Conservation (phyloP, 352 stramenopile genomes). For the Elongisporangium anandrum region DNA sequence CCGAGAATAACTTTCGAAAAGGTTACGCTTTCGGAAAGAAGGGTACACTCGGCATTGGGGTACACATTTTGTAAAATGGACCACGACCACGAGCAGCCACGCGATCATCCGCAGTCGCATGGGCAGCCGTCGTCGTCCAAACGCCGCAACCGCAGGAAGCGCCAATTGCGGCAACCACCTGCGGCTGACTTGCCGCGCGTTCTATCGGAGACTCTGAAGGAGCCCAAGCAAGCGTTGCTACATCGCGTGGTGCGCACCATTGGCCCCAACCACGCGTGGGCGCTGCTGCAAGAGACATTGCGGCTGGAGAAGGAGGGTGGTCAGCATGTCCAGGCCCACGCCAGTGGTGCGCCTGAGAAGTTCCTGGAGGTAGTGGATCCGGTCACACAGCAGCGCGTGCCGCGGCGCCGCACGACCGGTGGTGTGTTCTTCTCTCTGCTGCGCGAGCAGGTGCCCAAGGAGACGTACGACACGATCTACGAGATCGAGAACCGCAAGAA, state of each 20-base stretch:
- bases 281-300: conserved; percentile 60
- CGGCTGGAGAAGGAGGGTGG: conserved; percentile 61
- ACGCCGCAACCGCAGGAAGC: conserved; percentile 17
- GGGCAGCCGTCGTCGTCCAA: not conserved
- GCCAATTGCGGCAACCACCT: conserved; percentile 39
- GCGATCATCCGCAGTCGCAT: not conserved
- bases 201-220: conserved; percentile 47
- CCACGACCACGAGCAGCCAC: not conserved
- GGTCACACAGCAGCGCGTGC: conserved; percentile 30
- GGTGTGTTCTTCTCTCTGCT: conserved; percentile 68
- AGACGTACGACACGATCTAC: conserved; percentile 74
- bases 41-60: not conserved
- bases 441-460: conserved; percentile 53
- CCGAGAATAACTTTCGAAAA: not conserved
- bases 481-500: conserved; percentile 69
- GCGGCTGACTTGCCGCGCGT: conserved; percentile 50
- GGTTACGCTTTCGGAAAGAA: not conserved
- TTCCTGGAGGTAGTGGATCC: conserved; percentile 39
- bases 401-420: conserved; percentile 61
- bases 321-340: conserved; percentile 40
- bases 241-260: conserved; percentile 67
- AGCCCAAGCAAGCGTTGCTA: conserved; percentile 66
- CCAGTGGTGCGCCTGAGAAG: conserved; percentile 36
- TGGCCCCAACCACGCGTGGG: conserved; percentile 55
- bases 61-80: not conserved